Evolutionary conservation across 805 yeast genomes (phyloP), one percentile per base, ranked within the genome.

Genomic region (Lipomyces spencermartinsiae): DNA sequence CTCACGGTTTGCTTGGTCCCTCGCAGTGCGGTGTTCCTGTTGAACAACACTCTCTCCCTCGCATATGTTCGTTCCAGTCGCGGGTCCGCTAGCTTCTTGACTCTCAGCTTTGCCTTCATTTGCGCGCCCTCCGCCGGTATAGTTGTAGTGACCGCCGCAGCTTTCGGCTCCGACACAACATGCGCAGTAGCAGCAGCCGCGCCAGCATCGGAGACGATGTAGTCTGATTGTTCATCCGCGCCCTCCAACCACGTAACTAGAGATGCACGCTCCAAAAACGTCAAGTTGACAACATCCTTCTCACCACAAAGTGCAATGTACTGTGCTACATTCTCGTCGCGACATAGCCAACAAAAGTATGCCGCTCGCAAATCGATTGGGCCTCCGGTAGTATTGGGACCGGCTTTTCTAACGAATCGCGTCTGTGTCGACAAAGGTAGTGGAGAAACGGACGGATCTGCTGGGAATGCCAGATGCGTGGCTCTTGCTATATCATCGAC

Each of bases 211-310:
- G 62, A 16, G 8, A 60, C 43, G 54, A 71, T 62, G 54, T 72
- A 71, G 29, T 71, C 74, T 19, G 69, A 63, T 22, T 59, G 51
- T 51, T 83, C 86, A 2, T 87, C 81, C 25, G 86, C 83, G 2
- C 97, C 97, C 68, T 84, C 85, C 62, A 94, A 83, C 93, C 95
- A 93, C 37, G 91, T 85, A 64, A 89, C 83, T 69, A 94, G 83
- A 76, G 94, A 97, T 8, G 92, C 88, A 79, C 96, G 88, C 74
- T 92, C 97, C 76, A 91, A 79, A 76, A 94, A 93, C 66, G 91
- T 87, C 76, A 94, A 85, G 70, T 91, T 91, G 1, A 87, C 83
- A 43, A 94, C 83, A 2, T 85, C 83, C 53, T 84, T 80, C 61
- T 83, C 84, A 74, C 87, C 89, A 71, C 97, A 91, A 51, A 86